Evolutionary conservation across 225 moss, liverwort and hornwort species (phyloP).

Genomic region (Climacium dendroides): DNA sequence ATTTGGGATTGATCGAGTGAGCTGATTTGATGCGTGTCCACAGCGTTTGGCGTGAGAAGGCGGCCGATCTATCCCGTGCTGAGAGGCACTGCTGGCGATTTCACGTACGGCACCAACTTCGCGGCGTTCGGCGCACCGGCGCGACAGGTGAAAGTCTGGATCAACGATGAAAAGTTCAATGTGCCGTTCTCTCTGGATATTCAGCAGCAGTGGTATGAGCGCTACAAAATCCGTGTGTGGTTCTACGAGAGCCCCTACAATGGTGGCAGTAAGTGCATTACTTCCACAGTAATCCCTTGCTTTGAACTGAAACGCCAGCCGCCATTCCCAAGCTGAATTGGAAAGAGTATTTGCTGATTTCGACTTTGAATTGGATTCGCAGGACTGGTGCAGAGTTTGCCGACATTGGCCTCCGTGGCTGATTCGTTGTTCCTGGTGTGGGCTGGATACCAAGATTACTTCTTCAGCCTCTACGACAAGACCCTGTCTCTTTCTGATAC

Average conservation of each 20-base stretch:
- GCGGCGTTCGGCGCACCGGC: conserved; percentile 30
- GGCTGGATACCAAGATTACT: conserved; percentile 31
- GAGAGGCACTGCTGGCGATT: conserved; percentile 7
- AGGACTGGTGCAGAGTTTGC: conserved; percentile 22
- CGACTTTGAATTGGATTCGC: background rate
- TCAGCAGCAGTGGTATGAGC: conserved; percentile 36
- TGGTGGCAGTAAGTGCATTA: background rate
- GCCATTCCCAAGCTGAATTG: background rate
- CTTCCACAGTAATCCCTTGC: background rate
- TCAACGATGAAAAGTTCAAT: background rate
- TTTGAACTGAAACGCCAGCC: background rate
- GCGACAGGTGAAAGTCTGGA: conserved; percentile 2
- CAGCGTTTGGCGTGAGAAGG: conserved; percentile 36
- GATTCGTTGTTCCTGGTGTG: conserved; percentile 16
- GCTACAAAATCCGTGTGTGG: conserved; percentile 15
- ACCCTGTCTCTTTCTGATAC: background rate
- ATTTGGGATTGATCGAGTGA: background rate
- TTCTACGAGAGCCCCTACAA: conserved; percentile 24
- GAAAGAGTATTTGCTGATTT: background rate
- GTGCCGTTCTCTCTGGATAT: conserved; percentile 18
- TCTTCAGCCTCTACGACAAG: conserved; percentile 23
- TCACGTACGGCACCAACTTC: conserved; percentile 30
- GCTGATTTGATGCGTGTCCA: background rate
- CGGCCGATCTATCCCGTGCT: conserved; percentile 29
- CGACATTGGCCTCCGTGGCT: background rate